Evolutionary conservation across 257 asterid species (phyloP).

Genomic region (Misopates orontium): DNA sequence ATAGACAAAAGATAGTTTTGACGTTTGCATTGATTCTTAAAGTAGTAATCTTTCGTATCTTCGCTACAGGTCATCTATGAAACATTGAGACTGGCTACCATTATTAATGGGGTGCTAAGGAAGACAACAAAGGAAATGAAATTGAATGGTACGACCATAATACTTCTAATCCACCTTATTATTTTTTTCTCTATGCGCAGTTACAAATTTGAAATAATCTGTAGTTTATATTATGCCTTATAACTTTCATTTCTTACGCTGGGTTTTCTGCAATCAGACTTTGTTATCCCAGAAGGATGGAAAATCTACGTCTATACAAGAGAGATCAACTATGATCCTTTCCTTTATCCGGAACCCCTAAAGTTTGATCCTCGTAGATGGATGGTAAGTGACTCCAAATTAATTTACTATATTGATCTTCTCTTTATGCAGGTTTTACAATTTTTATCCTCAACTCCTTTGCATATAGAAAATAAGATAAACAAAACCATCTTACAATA

Average conservation of each 20-base stretch:
- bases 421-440: too few species aligned
- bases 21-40: neutral
- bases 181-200: neutral
- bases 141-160: slow-evolving; percentile 48
- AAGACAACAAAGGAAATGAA: slow-evolving; percentile 59
- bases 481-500: too few species aligned
- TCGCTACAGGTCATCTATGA: slow-evolving; percentile 54
- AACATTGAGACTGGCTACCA: slow-evolving; percentile 62
- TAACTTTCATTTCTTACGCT: neutral
- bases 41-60: neutral
- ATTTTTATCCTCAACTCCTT: too few species aligned
- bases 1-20: neutral
- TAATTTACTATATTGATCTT: too few species aligned
- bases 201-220: neutral
- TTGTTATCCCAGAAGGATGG: slow-evolving; percentile 76
- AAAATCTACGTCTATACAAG: slow-evolving; percentile 67
- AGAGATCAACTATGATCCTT: slow-evolving; percentile 78
- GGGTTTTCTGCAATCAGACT: slow-evolving; percentile 43
- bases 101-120: slow-evolving; percentile 68
- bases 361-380: slow-evolving; percentile 92
- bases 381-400: slow-evolving; percentile 47
- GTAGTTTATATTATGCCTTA: neutral
- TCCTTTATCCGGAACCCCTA: slow-evolving; percentile 59
- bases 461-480: too few species aligned
- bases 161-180: neutral